Evolutionary conservation across 495 filamentous ascomycete species (phyloP).

Genomic region (Extremus antarcticus): DNA sequence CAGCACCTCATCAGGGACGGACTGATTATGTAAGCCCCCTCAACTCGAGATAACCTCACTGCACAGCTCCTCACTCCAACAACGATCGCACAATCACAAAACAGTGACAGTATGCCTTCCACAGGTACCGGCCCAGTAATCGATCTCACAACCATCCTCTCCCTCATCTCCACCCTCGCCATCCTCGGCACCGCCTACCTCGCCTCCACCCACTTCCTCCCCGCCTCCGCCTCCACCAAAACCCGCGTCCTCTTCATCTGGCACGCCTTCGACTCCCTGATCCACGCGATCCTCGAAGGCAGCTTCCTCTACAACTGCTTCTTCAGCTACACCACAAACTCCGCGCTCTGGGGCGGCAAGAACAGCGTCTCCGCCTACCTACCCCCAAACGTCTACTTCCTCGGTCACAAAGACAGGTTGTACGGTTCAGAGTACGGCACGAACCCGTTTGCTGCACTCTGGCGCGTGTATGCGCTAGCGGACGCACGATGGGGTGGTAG

Average conservation of each 20-base stretch:
- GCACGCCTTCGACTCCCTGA: constrained; percentile 86
- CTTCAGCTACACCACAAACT: constrained; percentile 47
- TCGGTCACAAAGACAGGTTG: constrained; percentile 42
- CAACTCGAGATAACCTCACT: no score
- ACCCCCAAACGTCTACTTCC: constrained; percentile 40
- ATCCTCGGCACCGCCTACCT: constrained; percentile 45
- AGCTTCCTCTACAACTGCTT: constrained; percentile 89
- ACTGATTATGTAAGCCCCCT: no score
- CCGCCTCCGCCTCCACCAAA: constrained; percentile 34
- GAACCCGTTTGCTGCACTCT: constrained; percentile 55
- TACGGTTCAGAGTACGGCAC: constrained; percentile 66
- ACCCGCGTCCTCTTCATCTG: constrained; percentile 77
- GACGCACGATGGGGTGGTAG: constrained; percentile 72
- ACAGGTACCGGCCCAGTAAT: no score
- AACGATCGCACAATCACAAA: no score
- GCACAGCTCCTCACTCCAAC: no score
- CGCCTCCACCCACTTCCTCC: constrained; percentile 37
- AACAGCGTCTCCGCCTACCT: constrained; percentile 21
- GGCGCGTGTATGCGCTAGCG: constrained; percentile 89
- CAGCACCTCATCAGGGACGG: no score
- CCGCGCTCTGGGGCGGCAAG: constrained; percentile 13
- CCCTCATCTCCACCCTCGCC: constrained; percentile 41
- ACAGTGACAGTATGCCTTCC: no score
- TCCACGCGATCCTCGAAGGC: constrained; percentile 80
- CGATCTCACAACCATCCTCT: constrained; percentile 37